These are phyloP conservation scores for Pleurotus tuber-regium DNA, from an alignment of 768 basidiomycete genomes.

Conservation along the genomic window DNA sequence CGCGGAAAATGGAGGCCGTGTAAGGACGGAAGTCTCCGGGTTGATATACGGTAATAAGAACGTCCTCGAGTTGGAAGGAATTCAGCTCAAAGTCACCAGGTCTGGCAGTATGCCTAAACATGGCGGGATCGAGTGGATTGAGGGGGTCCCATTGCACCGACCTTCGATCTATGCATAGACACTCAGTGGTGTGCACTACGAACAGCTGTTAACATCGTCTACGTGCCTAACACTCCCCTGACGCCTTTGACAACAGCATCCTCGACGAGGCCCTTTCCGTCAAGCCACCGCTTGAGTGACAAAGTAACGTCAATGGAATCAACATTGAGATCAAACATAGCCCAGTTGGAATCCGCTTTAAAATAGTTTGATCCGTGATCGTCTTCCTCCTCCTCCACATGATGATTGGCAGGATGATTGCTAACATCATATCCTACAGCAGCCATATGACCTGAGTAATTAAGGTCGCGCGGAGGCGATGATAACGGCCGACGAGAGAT, in stretches of 20 bases:
- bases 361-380: conserved; percentile 38
- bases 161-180: conserved; percentile 83
- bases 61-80: conserved; percentile 86
- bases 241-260: conserved; percentile 94
- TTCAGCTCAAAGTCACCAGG: conserved; percentile 93
- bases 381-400: conserved; percentile 53
- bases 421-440: conserved; percentile 76
- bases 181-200: too few relatives aligned
- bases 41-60: conserved; percentile 92
- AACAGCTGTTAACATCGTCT: background rate
- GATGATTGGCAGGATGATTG: conserved; percentile 71
- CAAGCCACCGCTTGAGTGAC: conserved; percentile 88
- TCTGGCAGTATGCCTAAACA: conserved; percentile 69
- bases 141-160: conserved; percentile 84
- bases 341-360: conserved; percentile 68
- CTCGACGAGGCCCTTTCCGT: conserved; percentile 90
- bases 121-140: conserved; percentile 74
- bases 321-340: conserved; percentile 90
- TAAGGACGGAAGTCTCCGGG: conserved; percentile 91
- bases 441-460: conserved; percentile 43
- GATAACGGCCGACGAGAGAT: conserved; percentile 72
- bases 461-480: conserved; percentile 12
- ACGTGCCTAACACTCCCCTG: conserved; percentile 84
- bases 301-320: conserved; percentile 96
- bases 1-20: conserved; percentile 90